These are phyloP conservation scores for Diplodia sapinea DNA, from an alignment of 2,329 filamentous ascomycete species.

Conservation along the genomic window DNA sequence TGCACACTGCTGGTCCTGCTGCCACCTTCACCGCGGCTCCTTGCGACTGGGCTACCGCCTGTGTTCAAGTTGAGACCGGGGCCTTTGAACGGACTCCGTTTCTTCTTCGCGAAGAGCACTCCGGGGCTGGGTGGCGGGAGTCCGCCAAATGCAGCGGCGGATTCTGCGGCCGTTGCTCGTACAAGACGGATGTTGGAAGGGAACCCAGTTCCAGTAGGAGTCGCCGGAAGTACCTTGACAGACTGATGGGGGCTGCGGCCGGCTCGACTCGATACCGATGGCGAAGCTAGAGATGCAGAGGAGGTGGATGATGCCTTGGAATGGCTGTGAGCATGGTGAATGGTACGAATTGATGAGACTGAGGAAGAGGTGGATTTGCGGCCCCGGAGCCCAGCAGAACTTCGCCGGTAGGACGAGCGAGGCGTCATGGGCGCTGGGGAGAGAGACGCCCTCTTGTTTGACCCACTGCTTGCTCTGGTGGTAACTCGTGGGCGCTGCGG, in stretches of 20 bases:
- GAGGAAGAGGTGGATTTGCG: constrained; percentile 96
- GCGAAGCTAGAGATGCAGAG: constrained; percentile 67
- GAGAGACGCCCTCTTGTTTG: constrained; percentile 69
- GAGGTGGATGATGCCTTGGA: constrained; percentile 95
- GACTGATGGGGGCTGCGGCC: constrained; percentile 80
- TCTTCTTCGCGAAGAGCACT: constrained; percentile 80
- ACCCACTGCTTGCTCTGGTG: constrained; percentile 48
- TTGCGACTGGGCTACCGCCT: constrained; percentile 42
- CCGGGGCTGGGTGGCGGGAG: constrained; percentile 66
- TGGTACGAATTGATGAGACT: constrained; percentile 88
- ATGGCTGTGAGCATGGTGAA: constrained; percentile 85
- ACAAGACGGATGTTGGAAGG: constrained; percentile 87
- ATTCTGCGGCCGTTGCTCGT: constrained; percentile 60
- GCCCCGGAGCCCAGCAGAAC: constrained; percentile 82
- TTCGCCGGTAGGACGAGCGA: constrained; percentile 80
- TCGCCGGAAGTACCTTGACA: constrained; percentile 93
- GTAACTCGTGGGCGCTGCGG: constrained; percentile 52
- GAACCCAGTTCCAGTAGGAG: constrained; percentile 74
- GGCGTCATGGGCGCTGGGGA: constrained; percentile 89
- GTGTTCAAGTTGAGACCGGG: constrained; percentile 61
- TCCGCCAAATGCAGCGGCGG: constrained; percentile 53
- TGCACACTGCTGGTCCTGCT: constrained; percentile 62
- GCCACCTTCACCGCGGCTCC: constrained; percentile 33
- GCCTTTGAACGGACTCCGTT: constrained; percentile 81
- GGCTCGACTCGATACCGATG: constrained; percentile 58